Evolutionary conservation across 208 protist genomes (phyloP).

Genomic region (Leishmania tropica): DNA sequence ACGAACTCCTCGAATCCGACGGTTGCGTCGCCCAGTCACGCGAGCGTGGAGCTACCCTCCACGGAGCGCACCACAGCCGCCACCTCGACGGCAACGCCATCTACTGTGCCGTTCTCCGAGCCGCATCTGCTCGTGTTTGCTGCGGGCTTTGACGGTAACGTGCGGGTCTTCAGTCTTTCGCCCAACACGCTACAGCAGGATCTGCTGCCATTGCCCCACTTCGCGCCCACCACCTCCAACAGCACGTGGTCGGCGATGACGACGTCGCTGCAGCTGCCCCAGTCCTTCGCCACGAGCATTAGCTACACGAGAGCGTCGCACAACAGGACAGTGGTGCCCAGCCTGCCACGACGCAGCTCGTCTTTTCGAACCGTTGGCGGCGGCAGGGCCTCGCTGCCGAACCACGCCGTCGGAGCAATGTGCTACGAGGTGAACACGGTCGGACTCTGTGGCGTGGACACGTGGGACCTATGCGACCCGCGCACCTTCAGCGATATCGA

Average conservation of each 20-base stretch:
- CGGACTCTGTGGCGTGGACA: conserved; percentile 48
- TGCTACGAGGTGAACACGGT: conserved; percentile 23
- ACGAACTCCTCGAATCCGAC: not conserved
- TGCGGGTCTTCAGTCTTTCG: conserved; percentile 59
- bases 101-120: not conserved
- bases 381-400: not conserved
- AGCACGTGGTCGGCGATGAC: not conserved
- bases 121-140: conserved; percentile 39
- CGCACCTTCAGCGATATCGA: conserved; percentile 32
- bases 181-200: not conserved
- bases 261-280: not conserved
- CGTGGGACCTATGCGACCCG: conserved; percentile 33
- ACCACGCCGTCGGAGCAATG: not conserved
- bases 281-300: not conserved
- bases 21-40: not conserved
- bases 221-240: not conserved
- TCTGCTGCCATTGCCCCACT: not conserved
- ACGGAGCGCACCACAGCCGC: not conserved
- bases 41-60: not conserved
- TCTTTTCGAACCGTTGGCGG: conserved; percentile 2
- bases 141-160: conserved; percentile 60
- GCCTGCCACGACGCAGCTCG: not conserved
- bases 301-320: not conserved
- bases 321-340: not conserved
- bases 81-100: not conserved